Conservation (phyloP, 371 early-diverging fungal species). For the Lichtheimia ornata region DNA sequence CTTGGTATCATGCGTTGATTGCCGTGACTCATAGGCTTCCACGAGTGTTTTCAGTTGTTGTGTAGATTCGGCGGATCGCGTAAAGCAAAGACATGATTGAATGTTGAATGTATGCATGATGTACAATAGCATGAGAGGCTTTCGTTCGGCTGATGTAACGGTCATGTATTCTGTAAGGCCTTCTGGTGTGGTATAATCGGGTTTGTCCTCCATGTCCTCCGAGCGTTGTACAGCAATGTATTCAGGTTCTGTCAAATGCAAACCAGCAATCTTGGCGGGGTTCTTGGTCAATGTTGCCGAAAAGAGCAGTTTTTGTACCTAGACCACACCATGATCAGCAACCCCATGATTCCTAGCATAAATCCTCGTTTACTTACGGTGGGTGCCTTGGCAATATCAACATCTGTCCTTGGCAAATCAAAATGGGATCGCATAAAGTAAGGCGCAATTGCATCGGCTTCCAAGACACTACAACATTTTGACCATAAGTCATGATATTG, state of each 20-base stretch:
- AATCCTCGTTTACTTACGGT: slow-evolving; percentile 30
- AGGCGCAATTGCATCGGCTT: slow-evolving; percentile 62
- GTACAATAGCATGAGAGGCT: slow-evolving; percentile 79
- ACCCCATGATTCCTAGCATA: neutral
- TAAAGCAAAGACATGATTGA: slow-evolving; percentile 81
- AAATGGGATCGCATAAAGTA: slow-evolving; percentile 46
- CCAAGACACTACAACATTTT: slow-evolving; percentile 34
- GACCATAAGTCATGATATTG: neutral
- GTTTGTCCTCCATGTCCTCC: slow-evolving; percentile 36
- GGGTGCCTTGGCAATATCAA: slow-evolving; percentile 56
- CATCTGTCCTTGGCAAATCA: slow-evolving; percentile 48
- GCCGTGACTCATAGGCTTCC: slow-evolving; percentile 50
- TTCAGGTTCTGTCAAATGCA: slow-evolving; percentile 78
- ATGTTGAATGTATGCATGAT: slow-evolving; percentile 67
- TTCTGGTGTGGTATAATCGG: slow-evolving; percentile 63
- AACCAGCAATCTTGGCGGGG: slow-evolving; percentile 87
- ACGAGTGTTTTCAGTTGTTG: slow-evolving; percentile 74
- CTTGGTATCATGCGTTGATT: slow-evolving; percentile 18
- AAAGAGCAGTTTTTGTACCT: slow-evolving; percentile 87
- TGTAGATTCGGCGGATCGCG: slow-evolving; percentile 86
- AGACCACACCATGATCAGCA: neutral
- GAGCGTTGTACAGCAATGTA: slow-evolving; percentile 66
- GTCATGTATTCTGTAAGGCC: slow-evolving; percentile 73
- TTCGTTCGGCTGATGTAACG: slow-evolving; percentile 61
- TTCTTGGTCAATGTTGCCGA: slow-evolving; percentile 93